These are phyloP conservation scores for Tubosaeta sp. DNA, from an alignment of 768 basidiomycete genomes.

Conservation along the genomic window DNA sequence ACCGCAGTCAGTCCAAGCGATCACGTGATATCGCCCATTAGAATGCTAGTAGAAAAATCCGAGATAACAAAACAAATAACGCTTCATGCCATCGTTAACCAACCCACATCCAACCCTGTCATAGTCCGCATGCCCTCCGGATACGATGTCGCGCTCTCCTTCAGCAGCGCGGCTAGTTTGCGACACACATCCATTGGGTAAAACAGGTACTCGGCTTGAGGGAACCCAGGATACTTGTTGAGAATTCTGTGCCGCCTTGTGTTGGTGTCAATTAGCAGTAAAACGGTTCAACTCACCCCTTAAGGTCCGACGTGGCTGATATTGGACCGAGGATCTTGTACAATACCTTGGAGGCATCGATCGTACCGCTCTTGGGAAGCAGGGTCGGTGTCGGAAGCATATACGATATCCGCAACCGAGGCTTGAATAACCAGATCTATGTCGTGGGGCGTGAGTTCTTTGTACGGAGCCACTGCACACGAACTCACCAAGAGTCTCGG, in stretches of 20 bases:
- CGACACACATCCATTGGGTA: conserved; percentile 80
- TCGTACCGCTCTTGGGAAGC: conserved; percentile 57
- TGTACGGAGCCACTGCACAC: neutral
- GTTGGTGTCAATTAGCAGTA: conserved; percentile 1
- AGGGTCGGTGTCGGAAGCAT: conserved; percentile 49
- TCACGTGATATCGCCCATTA: conserved; percentile 9
- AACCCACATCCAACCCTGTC: conserved; percentile 81
- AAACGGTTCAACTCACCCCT: conserved; percentile 12
- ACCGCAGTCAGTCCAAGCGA: neutral
- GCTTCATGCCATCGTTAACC: conserved; percentile 41
- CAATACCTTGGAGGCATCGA: conserved; percentile 77
- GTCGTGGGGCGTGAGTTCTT: neutral
- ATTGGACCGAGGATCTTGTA: conserved; percentile 73
- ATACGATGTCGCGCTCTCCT: conserved; percentile 74
- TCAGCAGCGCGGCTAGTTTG: conserved; percentile 62
- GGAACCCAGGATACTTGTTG: conserved; percentile 74
- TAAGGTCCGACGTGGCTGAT: conserved; percentile 35
- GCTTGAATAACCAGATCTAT: conserved; percentile 95
- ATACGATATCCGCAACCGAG: conserved; percentile 77
- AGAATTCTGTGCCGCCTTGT: conserved; percentile 39
- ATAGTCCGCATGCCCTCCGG: conserved; percentile 72
- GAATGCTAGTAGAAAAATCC: neutral
- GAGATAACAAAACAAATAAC: neutral
- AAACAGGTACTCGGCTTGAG: conserved; percentile 81
- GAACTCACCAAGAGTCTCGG: conserved; percentile 69